Evolutionary conservation across 371 early-diverging fungal genomes (phyloP), one percentile per base, ranked within the genome.

Genomic region (Vavraia culicis): DNA sequence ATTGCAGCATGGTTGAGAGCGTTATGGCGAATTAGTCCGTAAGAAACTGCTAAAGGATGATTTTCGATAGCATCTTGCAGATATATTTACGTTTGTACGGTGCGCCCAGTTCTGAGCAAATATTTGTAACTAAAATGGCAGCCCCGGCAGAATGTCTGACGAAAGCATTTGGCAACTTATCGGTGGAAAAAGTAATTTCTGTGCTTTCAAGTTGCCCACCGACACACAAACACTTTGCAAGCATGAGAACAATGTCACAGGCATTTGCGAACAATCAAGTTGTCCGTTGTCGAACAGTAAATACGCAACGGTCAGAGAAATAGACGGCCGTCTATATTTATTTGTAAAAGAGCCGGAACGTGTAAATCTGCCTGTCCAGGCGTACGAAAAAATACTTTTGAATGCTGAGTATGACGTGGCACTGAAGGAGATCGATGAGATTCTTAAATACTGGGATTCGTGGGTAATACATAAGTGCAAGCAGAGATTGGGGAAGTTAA

Each of bases 221-320:
- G 67, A 75, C 16, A 77, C 77, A 21, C 80, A 79, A 45, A 84
- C 31, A 1, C 43, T 96, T 54, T 95, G 96, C 73, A 80, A 86
- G 60, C 89, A 94, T 65, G 81, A 81, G 64, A 84, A 89, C 73
- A 96, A 94, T 70, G 81, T 90, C 4, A 87, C 95, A 4, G 98
- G 96, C 37, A 75, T 89, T 16, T 96, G 96, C 75, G 83, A 80
- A 70, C 76, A 85, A 33, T 80, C 79, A 60, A 82, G 85, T 7
- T 96, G 98, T 68, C 98, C 98, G 10, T 73, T 96, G 55, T 88
- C 98, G 45, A 96, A 94, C 73, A 77, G 79, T 46, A 77, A 81
- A 59, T 96, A 96, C 69, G 98, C 98, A 14, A 96, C 98, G 1
- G 78, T 96, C 32, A 79, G 88, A 60, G 90, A 88, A 62, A 69